Evolutionary conservation across 31 red algal genomes (phyloP).

Genomic region (Porphyra umbilicalis): DNA sequence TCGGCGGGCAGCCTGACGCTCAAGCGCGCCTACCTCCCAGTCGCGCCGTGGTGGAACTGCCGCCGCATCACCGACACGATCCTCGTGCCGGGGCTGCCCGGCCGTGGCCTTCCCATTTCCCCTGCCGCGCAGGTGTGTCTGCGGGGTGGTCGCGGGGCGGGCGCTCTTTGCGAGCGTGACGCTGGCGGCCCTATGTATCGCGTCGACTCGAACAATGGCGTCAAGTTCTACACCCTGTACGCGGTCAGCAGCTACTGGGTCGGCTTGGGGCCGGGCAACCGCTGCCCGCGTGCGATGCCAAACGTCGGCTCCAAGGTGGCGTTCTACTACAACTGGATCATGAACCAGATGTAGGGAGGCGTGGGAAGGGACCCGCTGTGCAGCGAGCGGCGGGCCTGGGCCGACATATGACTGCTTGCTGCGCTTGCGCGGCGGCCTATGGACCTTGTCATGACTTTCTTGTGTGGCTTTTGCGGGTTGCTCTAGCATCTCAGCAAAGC

Average conservation of each 20-base stretch:
- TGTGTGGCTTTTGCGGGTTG: no score
- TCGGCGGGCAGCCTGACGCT: not conserved
- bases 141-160: not conserved
- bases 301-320: not conserved
- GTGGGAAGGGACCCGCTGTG: no score
- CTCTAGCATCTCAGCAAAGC: no score
- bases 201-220: not conserved
- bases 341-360: not conserved
- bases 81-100: not conserved
- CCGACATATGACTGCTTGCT: no score
- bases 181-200: not conserved
- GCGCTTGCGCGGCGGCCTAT: no score
- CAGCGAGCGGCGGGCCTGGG: no score
- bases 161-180: not conserved
- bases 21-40: not conserved
- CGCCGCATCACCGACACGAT: not conserved
- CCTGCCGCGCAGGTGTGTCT: not conserved
- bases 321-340: not conserved
- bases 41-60: not conserved
- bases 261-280: not conserved
- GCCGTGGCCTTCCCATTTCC: not conserved
- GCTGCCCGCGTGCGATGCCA: not conserved
- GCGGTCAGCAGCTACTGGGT: not conserved
- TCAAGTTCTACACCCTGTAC: not conserved
- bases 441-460: no score